These are phyloP conservation scores for Marasmius fiardii DNA, from an alignment of 1,284 basidiomycete species.

Conservation along the genomic window DNA sequence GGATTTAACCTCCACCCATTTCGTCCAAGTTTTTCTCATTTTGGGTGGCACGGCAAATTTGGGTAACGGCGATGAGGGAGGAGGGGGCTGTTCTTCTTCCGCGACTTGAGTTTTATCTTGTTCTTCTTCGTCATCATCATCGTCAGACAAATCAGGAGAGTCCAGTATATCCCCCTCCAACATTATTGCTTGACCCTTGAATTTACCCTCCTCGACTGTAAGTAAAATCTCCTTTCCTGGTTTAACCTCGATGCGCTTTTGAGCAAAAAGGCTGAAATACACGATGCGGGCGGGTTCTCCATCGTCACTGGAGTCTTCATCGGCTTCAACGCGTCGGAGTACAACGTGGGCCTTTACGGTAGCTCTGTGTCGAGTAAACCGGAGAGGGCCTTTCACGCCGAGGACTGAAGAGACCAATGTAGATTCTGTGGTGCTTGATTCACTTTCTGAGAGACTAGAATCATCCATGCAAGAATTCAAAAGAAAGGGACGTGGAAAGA, in stretches of 20 bases:
- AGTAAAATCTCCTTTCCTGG: constrained; percentile 66
- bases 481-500: neutral
- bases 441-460: constrained; percentile 15
- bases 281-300: constrained; percentile 33
- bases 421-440: constrained; percentile 1
- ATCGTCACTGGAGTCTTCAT: constrained; percentile 40
- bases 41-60: constrained; percentile 44
- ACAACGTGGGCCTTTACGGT: constrained; percentile 59
- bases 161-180: constrained; percentile 46
- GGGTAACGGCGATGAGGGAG: constrained; percentile 18
- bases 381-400: constrained; percentile 50
- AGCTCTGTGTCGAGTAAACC: constrained; percentile 54
- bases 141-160: constrained; percentile 33
- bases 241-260: constrained; percentile 62
- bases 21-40: constrained; percentile 55
- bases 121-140: too few relatives aligned
- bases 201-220: constrained; percentile 47
- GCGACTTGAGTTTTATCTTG: constrained; percentile 33
- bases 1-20: constrained; percentile 34
- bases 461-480: constrained; percentile 23
- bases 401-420: constrained; percentile 41
- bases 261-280: constrained; percentile 59
- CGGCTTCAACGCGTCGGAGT: constrained; percentile 49
- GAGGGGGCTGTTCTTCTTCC: constrained; percentile 29
- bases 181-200: constrained; percentile 51